Evolutionary conservation across 108 stramenopile species (phyloP).

Genomic region (Poteriospumella lacustris): DNA sequence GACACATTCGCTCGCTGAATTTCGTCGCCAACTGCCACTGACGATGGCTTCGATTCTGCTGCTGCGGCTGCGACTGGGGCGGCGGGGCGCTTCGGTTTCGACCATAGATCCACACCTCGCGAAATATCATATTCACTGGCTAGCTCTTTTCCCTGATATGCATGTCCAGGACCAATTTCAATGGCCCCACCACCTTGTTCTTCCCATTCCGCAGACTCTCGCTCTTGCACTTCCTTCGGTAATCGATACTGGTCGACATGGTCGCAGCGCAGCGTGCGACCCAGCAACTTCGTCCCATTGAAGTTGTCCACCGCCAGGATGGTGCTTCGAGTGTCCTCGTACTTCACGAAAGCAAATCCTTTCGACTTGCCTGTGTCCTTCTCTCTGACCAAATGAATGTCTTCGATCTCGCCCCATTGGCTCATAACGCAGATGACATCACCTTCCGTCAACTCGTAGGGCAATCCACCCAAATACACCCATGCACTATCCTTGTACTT

Average conservation of each 20-base stretch:
- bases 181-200: constrained; percentile 40
- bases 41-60: background rate
- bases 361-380: constrained; percentile 82
- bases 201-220: constrained; percentile 60
- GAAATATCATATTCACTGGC: constrained; percentile 64
- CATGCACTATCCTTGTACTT: constrained; percentile 86
- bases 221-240: constrained; percentile 78
- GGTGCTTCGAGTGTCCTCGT: constrained; percentile 68
- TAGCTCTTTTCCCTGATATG: constrained; percentile 74
- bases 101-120: constrained; percentile 77
- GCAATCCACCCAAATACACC: constrained; percentile 87
- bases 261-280: constrained; percentile 81
- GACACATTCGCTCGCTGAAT: background rate
- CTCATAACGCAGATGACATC: constrained; percentile 87
- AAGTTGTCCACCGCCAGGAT: constrained; percentile 96
- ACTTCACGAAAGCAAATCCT: constrained; percentile 53
- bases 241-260: constrained; percentile 91
- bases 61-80: constrained; percentile 57
- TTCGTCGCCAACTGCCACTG: background rate
- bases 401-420: constrained; percentile 83
- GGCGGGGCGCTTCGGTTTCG: background rate
- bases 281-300: constrained; percentile 67
- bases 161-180: constrained; percentile 63
- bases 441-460: constrained; percentile 81
- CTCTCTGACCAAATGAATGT: constrained; percentile 85